Percentiles rank a stretch among this genome's conserved stretches.
These are phyloP conservation scores for Phaeotremella fagi DNA, from an alignment of 768 basidiomycete genomes.

Conservation along the genomic window DNA sequence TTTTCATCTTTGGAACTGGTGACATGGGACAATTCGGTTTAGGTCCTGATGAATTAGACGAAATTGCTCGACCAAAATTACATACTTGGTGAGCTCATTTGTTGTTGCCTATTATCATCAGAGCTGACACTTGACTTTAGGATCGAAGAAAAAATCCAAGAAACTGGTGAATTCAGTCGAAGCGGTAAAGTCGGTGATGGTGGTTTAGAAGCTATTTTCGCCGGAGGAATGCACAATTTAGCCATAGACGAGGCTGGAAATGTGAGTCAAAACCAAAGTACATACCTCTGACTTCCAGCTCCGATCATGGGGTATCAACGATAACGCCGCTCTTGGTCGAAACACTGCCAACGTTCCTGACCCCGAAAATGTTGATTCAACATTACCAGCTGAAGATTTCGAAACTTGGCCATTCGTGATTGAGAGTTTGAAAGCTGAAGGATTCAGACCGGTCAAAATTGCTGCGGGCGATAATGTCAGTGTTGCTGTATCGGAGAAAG, in stretches of 20 bases:
- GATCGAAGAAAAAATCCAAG: constrained; percentile 63
- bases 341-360: constrained; percentile 58
- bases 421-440: constrained; percentile 63
- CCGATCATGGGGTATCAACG: constrained; percentile 57
- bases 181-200: constrained; percentile 32
- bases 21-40: constrained; percentile 95
- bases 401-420: constrained; percentile 51
- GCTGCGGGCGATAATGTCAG: constrained; percentile 84
- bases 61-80: constrained; percentile 67
- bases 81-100: constrained; percentile 57
- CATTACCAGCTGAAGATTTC: constrained; percentile 48
- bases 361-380: constrained; percentile 40
- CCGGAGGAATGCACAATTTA: constrained; percentile 83
- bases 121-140: constrained; percentile 20
- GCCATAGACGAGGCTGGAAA: constrained; percentile 84
- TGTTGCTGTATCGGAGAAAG: constrained; percentile 72
- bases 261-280: constrained; percentile 55
- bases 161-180: constrained; percentile 65
- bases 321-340: constrained; percentile 81
- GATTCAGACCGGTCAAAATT: constrained; percentile 76
- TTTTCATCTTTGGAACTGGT: constrained; percentile 84
- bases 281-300: constrained; percentile 21
- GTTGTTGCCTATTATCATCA: not conserved
- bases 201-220: constrained; percentile 74
- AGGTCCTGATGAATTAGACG: constrained; percentile 61